Evolutionary conservation across 2,329 filamentous ascomycete species (phyloP), one percentile per base, ranked within the genome.

Genomic region (Fusarium anguioides): DNA sequence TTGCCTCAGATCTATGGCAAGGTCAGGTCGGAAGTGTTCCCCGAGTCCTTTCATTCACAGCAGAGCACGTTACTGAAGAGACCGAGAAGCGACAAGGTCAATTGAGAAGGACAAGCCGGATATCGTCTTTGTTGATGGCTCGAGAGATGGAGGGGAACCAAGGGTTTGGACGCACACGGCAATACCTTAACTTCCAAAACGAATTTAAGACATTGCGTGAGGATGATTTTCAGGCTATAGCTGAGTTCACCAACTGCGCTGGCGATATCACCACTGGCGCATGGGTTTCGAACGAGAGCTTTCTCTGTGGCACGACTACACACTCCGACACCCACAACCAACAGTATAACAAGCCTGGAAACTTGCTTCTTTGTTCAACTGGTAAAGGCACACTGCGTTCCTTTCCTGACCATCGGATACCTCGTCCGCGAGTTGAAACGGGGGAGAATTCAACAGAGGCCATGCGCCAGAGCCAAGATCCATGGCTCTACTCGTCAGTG

Each of bases 261-360:
- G 87, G 88, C 5, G 87, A 90, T 68, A 84, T 90, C 40, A 80
- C 82, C 21, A 85, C 87, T 4, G 80, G 88, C 46, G 81, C 80
- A 18, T 90, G 88, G 88, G 78, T 86, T 0, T 84, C 84, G 0
- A 71, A 83, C 20, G 72, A 80, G n/a, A 78, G 78, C 17, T 86
- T 89, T 49, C 72, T 90, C n/a, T 88, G 86, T 64, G 88, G 88
- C 31, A 87, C 87, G 0, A 88, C 86, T 0, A 84, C 85, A 1
- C 87, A 90, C 75, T 89, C 86, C 1, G 88, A 90, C 67, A 77
- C 80, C 0, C 85, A 87, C 39, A 90, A 89, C 57, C 87, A 89
- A 70, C 87, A 89, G 63, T 90, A 90, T 71, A 90, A 90, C 68
- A 89, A 86, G 66, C 83, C 85, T 0, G 87, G 88, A 1, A 90